Conservation (phyloP, 2,329 filamentous ascomycete genomes). For the Helminthosporium solani region DNA sequence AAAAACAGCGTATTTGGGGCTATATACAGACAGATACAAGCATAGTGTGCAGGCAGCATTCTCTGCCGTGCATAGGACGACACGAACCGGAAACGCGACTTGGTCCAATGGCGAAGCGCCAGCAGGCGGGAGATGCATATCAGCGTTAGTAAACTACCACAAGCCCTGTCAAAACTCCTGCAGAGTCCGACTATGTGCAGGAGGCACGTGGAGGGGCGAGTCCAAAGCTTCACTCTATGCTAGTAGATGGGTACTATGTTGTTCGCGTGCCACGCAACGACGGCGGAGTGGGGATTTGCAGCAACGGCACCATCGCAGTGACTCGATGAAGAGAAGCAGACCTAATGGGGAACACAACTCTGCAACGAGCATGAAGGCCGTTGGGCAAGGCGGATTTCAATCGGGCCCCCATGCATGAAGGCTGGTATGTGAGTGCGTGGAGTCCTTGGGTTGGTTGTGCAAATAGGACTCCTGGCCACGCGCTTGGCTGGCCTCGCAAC, state of each 20-base stretch:
- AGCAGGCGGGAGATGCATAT: conserved; percentile 36
- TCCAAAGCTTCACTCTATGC: conserved; percentile 17
- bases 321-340: conserved; percentile 17
- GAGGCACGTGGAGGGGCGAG: conserved; percentile 26
- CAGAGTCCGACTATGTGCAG: conserved; percentile 24
- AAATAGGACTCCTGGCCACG: conserved; percentile 21
- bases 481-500: conserved; percentile 11
- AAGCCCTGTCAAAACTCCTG: conserved; percentile 31
- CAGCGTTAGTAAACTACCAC: conserved; percentile 34
- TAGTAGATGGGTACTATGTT: not conserved
- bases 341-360: conserved; percentile 7
- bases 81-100: conserved; percentile 27
- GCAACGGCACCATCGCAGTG: not conserved
- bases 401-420: conserved; percentile 28
- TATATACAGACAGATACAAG: conserved; percentile 38
- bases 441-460: conserved; percentile 33
- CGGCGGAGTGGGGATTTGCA: conserved; percentile 13
- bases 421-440: conserved; percentile 35
- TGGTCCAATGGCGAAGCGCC: conserved; percentile 32
- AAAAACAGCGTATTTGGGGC: conserved; percentile 35
- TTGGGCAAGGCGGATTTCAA: conserved; percentile 23
- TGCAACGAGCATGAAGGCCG: conserved; percentile 16
- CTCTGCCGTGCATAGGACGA: conserved; percentile 32
- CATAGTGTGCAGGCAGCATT: conserved; percentile 16
- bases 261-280: conserved; percentile 15